Evolutionary conservation across 306 rosid genomes (phyloP).

Genomic region (Parietaria judaica): DNA sequence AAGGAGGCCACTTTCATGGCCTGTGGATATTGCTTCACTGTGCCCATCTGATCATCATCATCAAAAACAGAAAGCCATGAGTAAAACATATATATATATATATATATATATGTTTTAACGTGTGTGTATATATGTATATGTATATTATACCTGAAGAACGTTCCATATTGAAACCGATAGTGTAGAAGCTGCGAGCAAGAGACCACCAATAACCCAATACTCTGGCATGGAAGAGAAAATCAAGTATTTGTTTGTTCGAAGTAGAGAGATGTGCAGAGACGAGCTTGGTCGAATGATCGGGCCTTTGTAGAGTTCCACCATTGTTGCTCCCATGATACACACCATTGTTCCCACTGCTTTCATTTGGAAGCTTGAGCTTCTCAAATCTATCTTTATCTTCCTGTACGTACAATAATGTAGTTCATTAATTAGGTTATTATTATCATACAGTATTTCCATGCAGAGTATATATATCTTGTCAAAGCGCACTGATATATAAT

Average conservation of each 20-base stretch:
- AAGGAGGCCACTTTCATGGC: slow-evolving; percentile 35
- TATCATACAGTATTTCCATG: too few relatives aligned
- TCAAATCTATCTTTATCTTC: slow-evolving; percentile 31
- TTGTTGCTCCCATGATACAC: slow-evolving; percentile 49
- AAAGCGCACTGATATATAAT: too few relatives aligned
- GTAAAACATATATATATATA: not conserved
- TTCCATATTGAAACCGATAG: slow-evolving; percentile 52
- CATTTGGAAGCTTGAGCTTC: slow-evolving; percentile 30
- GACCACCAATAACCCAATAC: slow-evolving; percentile 69
- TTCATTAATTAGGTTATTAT: not conserved
- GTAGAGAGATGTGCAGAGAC: slow-evolving; percentile 22
- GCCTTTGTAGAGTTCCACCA: slow-evolving; percentile 50
- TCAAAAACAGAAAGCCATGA: too few relatives aligned
- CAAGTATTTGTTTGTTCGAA: slow-evolving; percentile 24
- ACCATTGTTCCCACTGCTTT: slow-evolving; percentile 51
- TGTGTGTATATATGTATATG: too few relatives aligned
- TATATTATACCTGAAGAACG: slow-evolving; percentile 31
- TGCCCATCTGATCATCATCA: slow-evolving; percentile 26
- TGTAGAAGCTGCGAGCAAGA: slow-evolving; percentile 49
- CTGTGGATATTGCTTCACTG: slow-evolving; percentile 34
- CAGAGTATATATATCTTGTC: too few relatives aligned
- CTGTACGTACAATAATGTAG: slow-evolving; percentile 20
- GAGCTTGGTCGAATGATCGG: slow-evolving; percentile 34
- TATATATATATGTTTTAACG: too few relatives aligned
- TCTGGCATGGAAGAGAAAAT: slow-evolving; percentile 55